Conservation (phyloP, 176 grass and related monocot species). For the Triticum turgidum region DNA sequence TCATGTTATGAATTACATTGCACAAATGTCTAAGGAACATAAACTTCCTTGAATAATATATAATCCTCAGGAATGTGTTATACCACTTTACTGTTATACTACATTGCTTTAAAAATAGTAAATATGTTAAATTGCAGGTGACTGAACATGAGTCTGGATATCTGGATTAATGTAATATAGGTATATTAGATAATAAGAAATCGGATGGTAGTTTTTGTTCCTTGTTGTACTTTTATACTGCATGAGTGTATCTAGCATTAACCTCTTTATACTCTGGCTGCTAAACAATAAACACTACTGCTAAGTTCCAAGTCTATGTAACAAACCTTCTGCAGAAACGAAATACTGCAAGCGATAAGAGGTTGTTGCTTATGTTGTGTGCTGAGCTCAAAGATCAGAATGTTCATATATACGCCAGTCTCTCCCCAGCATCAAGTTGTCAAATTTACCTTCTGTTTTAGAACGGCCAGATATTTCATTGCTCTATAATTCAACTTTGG, state of each 20-base stretch:
- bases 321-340: neutral
- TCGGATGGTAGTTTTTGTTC: neutral
- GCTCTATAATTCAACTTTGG: neutral
- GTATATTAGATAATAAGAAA: neutral
- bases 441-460: neutral
- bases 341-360: neutral
- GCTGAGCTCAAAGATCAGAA: neutral
- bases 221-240: neutral
- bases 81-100: neutral
- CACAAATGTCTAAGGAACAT: too few relatives aligned
- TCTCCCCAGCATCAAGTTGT: neutral
- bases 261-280: neutral
- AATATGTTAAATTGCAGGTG: neutral
- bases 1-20: too few relatives aligned
- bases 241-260: neutral
- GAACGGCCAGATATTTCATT: neutral
- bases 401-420: neutral
- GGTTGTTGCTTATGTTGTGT: neutral
- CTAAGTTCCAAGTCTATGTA: neutral
- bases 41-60: neutral
- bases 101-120: neutral
- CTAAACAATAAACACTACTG: neutral
- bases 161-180: neutral
- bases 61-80: neutral
- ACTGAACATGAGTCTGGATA: neutral